Evolutionary conservation across 441 rosid species (phyloP).

Genomic region (Lepidium campestre): DNA sequence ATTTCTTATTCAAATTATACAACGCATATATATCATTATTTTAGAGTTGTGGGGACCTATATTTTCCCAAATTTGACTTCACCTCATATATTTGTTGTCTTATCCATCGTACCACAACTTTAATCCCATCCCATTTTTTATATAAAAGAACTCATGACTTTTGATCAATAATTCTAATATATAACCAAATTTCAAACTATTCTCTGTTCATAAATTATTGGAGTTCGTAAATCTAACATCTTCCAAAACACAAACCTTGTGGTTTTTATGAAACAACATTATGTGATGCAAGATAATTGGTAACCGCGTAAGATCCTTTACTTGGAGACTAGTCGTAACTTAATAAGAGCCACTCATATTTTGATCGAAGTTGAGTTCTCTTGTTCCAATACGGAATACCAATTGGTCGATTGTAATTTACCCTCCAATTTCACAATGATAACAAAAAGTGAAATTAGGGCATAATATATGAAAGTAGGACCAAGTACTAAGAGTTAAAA

Average conservation of each 20-base stretch:
- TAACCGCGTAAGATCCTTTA: neutral
- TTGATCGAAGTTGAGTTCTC: neutral
- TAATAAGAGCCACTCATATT: neutral
- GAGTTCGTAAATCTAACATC: too few species aligned
- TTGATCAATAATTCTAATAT: neutral
- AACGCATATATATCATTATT: neutral
- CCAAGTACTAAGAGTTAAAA: neutral
- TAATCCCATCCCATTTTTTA: too few species aligned
- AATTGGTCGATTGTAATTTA: too few species aligned
- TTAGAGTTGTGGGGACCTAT: neutral
- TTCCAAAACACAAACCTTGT: too few species aligned
- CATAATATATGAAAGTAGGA: neutral
- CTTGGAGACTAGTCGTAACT: neutral
- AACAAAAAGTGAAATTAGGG: neutral
- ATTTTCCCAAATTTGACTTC: constrained; percentile 8
- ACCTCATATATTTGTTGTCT: constrained; percentile 4
- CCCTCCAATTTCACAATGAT: neutral
- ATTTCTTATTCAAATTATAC: neutral
- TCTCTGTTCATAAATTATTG: too few species aligned
- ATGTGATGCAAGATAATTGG: neutral
- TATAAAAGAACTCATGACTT: too few species aligned
- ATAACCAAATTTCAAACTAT: too few species aligned
- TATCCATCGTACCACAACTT: neutral
- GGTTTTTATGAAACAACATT: too few species aligned
- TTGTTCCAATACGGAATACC: neutral